phyloP scores from a whole-genome alignment of 1,284 basidiomycete genomes.

The Rhodotorula sp. region DNA sequence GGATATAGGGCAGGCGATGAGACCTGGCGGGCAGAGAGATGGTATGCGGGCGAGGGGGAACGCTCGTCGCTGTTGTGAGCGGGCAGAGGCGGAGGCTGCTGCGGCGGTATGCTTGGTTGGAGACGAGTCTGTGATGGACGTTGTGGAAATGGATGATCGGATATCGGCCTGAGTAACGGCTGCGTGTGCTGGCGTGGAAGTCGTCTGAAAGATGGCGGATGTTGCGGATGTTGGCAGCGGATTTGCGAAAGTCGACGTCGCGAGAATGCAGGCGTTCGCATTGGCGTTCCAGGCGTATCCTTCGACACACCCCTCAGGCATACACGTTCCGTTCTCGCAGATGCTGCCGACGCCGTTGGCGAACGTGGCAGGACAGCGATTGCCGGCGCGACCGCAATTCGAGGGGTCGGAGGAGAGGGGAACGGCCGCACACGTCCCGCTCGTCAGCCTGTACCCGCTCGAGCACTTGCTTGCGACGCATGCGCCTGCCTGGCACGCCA shows the following conservation, averaged over 20 bases:
- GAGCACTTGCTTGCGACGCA: slow-evolving; percentile 2
- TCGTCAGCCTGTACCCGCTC: neutral
- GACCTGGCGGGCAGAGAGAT: slow-evolving; percentile 6
- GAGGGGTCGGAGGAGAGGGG: neutral
- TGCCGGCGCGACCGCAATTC: slow-evolving; percentile 13
- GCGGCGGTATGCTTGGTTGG: neutral
- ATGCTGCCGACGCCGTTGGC: slow-evolving; percentile 8
- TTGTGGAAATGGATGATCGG: slow-evolving; percentile 42
- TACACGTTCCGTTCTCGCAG: neutral
- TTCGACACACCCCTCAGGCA: neutral
- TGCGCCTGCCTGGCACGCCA: neutral
- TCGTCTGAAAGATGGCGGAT: neutral
- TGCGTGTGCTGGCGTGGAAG: neutral
- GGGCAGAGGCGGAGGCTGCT: slow-evolving; percentile 40
- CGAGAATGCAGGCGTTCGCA: neutral
- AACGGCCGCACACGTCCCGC: neutral
- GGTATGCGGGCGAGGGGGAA: neutral
- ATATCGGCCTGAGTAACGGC: neutral
- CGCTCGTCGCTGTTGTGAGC: slow-evolving; percentile 44
- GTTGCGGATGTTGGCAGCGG: neutral
- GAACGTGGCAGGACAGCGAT: slow-evolving; percentile 14
- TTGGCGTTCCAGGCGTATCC: neutral
- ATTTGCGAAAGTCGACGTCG: neutral
- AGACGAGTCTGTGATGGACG: slow-evolving; percentile 57
- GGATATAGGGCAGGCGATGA: slow-evolving; percentile 14